These are phyloP conservation scores for Pythium chondricola DNA, from an alignment of 352 stramenopile species.

Conservation along the genomic window DNA sequence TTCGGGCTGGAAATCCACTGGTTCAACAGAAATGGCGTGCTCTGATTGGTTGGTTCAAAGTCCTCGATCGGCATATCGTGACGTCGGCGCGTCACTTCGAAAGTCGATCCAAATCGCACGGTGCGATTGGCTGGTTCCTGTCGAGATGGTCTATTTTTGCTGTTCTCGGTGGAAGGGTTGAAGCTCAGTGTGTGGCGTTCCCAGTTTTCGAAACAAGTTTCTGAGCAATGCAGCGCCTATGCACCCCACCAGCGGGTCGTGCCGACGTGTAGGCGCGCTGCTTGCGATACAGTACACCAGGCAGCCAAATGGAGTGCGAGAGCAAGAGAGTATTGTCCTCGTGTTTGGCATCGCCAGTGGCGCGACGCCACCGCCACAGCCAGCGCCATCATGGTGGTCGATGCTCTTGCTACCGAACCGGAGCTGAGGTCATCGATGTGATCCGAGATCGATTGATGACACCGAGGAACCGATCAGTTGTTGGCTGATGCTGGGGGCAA, in stretches of 20 bases:
- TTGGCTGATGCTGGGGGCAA: not conserved
- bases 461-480: too few species aligned
- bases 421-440: too few species aligned
- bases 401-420: too few species aligned
- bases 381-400: too few species aligned
- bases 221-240: not conserved
- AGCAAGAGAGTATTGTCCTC: too few species aligned
- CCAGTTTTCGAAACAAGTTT: not conserved
- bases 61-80: conserved; percentile 1
- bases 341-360: too few species aligned
- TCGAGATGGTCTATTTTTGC: conserved; percentile 16
- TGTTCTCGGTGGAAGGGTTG: conserved; percentile 4
- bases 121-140: conserved; percentile 12
- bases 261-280: not conserved
- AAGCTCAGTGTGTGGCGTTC: too few species aligned
- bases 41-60: conserved; percentile 11
- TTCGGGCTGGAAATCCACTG: not conserved
- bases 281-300: not conserved
- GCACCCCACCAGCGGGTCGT: not conserved
- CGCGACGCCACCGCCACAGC: too few species aligned
- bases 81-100: conserved; percentile 17
- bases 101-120: not conserved
- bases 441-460: too few species aligned
- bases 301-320: too few species aligned
- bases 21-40: conserved; percentile 8